Conservation (phyloP, 2,329 filamentous ascomycete species). For the Pseudonectria foliicola region DNA sequence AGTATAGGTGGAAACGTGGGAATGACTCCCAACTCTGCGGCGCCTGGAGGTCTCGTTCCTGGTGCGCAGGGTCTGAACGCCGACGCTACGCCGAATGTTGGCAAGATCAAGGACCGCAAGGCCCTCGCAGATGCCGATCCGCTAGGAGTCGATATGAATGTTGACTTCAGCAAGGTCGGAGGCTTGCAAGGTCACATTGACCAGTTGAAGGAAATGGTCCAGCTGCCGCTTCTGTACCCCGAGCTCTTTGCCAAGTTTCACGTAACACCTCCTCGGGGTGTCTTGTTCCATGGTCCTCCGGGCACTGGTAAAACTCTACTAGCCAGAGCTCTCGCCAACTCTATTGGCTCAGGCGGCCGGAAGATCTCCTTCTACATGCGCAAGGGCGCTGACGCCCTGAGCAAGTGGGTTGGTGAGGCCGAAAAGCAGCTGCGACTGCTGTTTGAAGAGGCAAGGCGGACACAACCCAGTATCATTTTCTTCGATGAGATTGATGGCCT, state of each 20-base stretch:
- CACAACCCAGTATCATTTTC: constrained; percentile 97
- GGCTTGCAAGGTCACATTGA: constrained; percentile 91
- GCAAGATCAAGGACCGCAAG: constrained; percentile 89
- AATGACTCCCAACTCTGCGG: constrained; percentile 50
- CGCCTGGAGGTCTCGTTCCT: constrained; percentile 38
- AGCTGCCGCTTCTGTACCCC: constrained; percentile 85
- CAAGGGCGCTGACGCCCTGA: constrained; percentile 93
- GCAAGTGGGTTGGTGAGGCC: constrained; percentile 98
- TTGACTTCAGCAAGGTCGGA: constrained; percentile 91
- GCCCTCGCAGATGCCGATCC: constrained; percentile 90
- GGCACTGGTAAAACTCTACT: constrained; percentile 98
- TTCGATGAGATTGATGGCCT: constrained; percentile 98
- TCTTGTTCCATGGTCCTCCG: constrained; percentile 92
- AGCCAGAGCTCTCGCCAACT: constrained; percentile 85
- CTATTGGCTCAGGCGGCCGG: constrained; percentile 76
- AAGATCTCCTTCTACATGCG: constrained; percentile 99
- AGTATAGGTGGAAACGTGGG: constrained; percentile 51
- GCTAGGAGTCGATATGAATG: constrained; percentile 82
- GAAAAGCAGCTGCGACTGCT: constrained; percentile 89
- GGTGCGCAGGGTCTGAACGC: constrained; percentile 32
- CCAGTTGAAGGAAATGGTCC: constrained; percentile 97
- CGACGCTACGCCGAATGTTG: constrained; percentile 67
- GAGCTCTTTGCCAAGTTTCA: constrained; percentile 89
- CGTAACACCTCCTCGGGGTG: constrained; percentile 88
- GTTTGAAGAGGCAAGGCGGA: constrained; percentile 93